A percentile compares a stretch with the other conserved stretches of the same genome.
These are phyloP conservation scores for Leersia perrieri DNA, from an alignment of 176 grass and related monocot genomes.

Conservation along the genomic window DNA sequence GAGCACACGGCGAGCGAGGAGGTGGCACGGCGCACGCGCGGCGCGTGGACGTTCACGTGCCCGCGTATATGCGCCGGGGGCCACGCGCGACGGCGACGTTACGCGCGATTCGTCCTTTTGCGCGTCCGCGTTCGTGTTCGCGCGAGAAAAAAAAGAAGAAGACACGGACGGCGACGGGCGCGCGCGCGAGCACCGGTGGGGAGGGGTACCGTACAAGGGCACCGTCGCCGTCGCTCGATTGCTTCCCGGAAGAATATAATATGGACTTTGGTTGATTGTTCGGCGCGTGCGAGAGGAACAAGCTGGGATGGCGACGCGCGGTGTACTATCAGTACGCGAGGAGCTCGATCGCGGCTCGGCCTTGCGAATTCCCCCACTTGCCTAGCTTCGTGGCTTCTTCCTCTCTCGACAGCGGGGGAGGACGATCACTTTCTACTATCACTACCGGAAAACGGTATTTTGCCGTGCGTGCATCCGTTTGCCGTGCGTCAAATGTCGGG, in stretches of 20 bases:
- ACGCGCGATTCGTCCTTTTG: background rate
- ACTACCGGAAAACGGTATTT: no score
- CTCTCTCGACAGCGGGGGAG: no score
- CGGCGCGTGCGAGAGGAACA: background rate
- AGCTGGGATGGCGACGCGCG: background rate
- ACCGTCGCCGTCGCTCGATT: background rate
- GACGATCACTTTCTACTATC: no score
- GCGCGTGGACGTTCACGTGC: conserved; percentile 48
- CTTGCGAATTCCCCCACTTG: no score
- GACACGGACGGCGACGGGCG: background rate
- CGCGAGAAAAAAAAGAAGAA: background rate
- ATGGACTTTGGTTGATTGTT: no score
- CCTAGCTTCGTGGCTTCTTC: no score
- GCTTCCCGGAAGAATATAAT: background rate
- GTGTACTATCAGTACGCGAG: no score
- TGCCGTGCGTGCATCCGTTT: no score
- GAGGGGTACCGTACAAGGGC: background rate
- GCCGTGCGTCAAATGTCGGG: no score
- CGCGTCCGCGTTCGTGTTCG: no score
- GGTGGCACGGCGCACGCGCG: conserved; percentile 23
- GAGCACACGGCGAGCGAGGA: background rate
- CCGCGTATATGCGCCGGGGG: background rate
- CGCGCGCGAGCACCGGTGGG: no score
- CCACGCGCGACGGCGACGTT: background rate
- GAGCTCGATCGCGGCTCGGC: no score